A percentile compares a stretch with the other conserved stretches of the same genome.
phyloP scores from a whole-genome alignment of 768 basidiomycete genomes.

The Ramaria rubella region DNA sequence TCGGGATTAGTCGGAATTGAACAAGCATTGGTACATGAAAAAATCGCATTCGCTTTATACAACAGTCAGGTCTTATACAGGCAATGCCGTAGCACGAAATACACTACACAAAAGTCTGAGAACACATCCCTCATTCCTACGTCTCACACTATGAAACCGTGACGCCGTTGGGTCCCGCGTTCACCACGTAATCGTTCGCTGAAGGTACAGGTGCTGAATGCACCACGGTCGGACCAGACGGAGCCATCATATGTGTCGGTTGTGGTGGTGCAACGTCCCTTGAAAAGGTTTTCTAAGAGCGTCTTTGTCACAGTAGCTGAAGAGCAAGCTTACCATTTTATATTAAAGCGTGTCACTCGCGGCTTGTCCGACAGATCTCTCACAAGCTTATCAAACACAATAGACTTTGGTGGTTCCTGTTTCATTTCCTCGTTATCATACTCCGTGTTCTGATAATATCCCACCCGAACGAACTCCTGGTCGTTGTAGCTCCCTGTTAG shows the following conservation, averaged over 20 bases:
- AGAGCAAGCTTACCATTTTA: slow-evolving; percentile 58
- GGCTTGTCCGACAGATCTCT: slow-evolving; percentile 89
- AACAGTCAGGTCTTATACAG: no score
- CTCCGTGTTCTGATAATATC: slow-evolving; percentile 98
- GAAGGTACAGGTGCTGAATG: slow-evolving; percentile 70
- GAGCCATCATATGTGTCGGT: slow-evolving; percentile 26
- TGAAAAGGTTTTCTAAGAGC: background rate
- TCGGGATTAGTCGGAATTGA: no score
- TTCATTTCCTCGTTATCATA: slow-evolving; percentile 95
- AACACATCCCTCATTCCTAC: background rate
- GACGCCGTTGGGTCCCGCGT: slow-evolving; percentile 18
- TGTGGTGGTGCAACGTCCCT: slow-evolving; percentile 63
- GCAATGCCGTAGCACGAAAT: no score
- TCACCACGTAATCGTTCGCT: slow-evolving; percentile 55
- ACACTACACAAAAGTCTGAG: no score
- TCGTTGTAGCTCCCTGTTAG: slow-evolving; percentile 94
- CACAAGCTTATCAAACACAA: slow-evolving; percentile 72
- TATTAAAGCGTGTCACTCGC: slow-evolving; percentile 88
- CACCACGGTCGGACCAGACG: slow-evolving; percentile 48
- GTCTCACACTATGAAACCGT: slow-evolving; percentile 5
- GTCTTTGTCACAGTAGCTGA: no score
- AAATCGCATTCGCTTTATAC: no score
- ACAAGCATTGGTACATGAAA: no score
- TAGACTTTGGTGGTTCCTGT: slow-evolving; percentile 53
- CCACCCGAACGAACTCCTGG: slow-evolving; percentile 98